Percentiles rank a stretch among this genome's conserved stretches.
These are phyloP conservation scores for Mycena kentingensis DNA, from an alignment of 768 basidiomycete genomes.

Conservation along the genomic window DNA sequence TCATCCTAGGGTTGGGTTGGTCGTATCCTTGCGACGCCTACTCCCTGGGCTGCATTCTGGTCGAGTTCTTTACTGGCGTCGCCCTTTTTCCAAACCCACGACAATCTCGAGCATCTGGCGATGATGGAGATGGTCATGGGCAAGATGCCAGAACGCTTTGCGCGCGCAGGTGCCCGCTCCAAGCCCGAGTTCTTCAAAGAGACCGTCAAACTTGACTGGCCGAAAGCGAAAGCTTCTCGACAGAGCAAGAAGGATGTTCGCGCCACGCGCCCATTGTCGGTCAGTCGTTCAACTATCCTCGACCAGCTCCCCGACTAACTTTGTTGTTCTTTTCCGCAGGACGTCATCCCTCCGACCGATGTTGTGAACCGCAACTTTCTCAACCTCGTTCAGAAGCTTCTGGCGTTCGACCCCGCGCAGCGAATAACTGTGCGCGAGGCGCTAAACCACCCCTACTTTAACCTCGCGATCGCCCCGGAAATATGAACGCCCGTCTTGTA, in stretches of 20 bases:
- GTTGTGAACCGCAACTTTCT: conserved; percentile 77
- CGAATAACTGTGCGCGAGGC: conserved; percentile 89
- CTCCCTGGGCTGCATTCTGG: conserved; percentile 96
- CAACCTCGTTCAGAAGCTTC: conserved; percentile 83
- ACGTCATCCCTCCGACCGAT: conserved; percentile 81
- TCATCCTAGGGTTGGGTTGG: conserved; percentile 97
- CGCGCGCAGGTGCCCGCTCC: conserved; percentile 68
- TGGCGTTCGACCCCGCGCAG: conserved; percentile 87
- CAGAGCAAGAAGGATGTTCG: conserved; percentile 95
- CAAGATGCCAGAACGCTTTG: conserved; percentile 90
- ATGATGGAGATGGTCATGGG: conserved; percentile 99
- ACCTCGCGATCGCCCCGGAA: conserved; percentile 66
- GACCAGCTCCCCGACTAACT: conserved; percentile 8
- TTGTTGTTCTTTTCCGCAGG: conserved; percentile 44
- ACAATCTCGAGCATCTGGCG: conserved; percentile 97
- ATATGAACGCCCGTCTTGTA: conserved; percentile 45
- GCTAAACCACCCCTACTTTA: conserved; percentile 85
- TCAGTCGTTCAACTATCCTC: conserved; percentile 39
- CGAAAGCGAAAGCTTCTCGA: conserved; percentile 81
- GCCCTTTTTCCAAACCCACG: conserved; percentile 99
- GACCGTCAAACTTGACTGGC: conserved; percentile 85
- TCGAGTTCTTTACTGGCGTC: conserved; percentile 96
- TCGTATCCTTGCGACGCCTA: conserved; percentile 98
- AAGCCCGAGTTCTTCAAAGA: conserved; percentile 96
- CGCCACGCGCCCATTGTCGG: conserved; percentile 75